Percentiles rank a stretch among this genome's conserved stretches.
Conservation (phyloP, 345 rosid species). For the Theobroma cacao region DNA sequence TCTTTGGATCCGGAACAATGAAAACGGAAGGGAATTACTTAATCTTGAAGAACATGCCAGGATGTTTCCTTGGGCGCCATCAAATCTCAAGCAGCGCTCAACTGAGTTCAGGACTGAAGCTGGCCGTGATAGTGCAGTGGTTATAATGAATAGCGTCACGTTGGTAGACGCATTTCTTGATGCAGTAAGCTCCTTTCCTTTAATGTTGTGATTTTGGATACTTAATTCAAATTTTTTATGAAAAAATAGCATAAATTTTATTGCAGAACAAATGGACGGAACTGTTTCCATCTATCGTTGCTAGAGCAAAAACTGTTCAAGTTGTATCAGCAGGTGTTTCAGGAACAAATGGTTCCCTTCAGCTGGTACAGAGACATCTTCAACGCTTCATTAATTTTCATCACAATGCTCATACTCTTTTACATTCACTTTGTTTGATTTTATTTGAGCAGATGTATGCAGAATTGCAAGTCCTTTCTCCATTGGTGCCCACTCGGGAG, state of each 20-base stretch:
- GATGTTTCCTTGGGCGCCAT: constrained; percentile 71
- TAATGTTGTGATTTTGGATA: too few relatives aligned
- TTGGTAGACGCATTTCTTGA: constrained; percentile 79
- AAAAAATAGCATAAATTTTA: too few relatives aligned
- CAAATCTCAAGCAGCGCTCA: constrained; percentile 37
- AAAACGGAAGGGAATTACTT: constrained; percentile 40
- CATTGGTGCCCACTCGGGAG: constrained; percentile 80
- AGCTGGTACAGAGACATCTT: constrained; percentile 45
- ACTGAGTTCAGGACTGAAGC: constrained; percentile 63
- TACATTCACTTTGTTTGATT: background rate
- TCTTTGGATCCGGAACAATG: constrained; percentile 56
- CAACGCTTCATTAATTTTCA: background rate
- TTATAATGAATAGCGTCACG: constrained; percentile 87
- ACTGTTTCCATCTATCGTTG: constrained; percentile 84
- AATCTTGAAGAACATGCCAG: constrained; percentile 63
- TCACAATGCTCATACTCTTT: background rate
- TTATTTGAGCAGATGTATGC: constrained; percentile 64
- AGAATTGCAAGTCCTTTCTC: constrained; percentile 79
- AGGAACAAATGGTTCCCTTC: constrained; percentile 78
- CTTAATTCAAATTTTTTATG: too few relatives aligned
- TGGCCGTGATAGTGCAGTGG: constrained; percentile 61
- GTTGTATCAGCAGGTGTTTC: constrained; percentile 55
- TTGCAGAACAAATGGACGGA: constrained; percentile 84
- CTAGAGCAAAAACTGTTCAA: constrained; percentile 83
- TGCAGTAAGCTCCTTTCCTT: constrained; percentile 50